A percentile compares a stretch with the other conserved stretches of the same genome.
Evolutionary conservation across 192 early-diverging fungal species (phyloP).

Genomic region (Neocallimastix lanati): DNA sequence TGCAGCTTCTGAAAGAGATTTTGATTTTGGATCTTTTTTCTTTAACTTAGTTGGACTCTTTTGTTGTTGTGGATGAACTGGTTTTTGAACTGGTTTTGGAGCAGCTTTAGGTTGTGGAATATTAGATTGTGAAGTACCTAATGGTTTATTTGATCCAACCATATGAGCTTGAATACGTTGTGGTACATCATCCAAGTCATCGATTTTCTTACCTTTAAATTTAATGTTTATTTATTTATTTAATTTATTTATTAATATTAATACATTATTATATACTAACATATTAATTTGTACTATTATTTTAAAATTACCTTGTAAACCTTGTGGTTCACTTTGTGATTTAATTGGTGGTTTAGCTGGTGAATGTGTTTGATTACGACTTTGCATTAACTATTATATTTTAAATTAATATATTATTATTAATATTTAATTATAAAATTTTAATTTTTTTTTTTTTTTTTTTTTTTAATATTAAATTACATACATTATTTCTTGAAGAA

Average conservation of each 20-base stretch:
- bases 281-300: too few species aligned
- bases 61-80: not conserved
- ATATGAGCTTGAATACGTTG: not conserved
- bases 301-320: not conserved
- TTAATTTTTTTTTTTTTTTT: too few species aligned
- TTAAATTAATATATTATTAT: too few species aligned
- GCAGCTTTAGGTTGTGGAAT: constrained; percentile 3
- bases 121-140: not conserved
- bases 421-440: too few species aligned
- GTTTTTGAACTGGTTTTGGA: constrained; percentile 4
- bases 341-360: not conserved
- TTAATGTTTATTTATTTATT: too few species aligned
- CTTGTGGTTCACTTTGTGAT: not conserved
- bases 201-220: not conserved
- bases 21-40: constrained; percentile 59
- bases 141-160: not conserved
- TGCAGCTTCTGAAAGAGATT: constrained; percentile 76
- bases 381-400: not conserved
- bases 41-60: constrained; percentile 22
- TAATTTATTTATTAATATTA: too few species aligned
- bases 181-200: not conserved
- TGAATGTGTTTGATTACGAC: not conserved
- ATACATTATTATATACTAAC: too few species aligned
- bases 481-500: not conserved
- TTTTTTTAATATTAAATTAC: too few species aligned